Evolutionary conservation across 2,329 filamentous ascomycete species (phyloP).

Genomic region (Cercospora sp.): DNA sequence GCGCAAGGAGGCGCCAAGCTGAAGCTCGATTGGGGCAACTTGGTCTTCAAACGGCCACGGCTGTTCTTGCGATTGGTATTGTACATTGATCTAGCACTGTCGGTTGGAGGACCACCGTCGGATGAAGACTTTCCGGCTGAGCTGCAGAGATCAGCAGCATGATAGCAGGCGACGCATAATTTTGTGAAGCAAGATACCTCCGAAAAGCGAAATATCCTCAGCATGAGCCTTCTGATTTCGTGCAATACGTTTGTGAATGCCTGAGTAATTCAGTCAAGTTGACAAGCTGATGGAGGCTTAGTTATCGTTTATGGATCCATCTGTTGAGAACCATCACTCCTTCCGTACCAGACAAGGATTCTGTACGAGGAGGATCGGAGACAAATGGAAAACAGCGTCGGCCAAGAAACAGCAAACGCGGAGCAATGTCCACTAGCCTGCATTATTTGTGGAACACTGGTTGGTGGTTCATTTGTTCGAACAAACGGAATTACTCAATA

Average conservation of each 20-base stretch:
- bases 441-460: neutral
- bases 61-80: conserved; percentile 25
- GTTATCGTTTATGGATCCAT: neutral
- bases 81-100: conserved; percentile 27
- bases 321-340: neutral
- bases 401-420: neutral
- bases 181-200: neutral
- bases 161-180: neutral
- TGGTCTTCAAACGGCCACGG: conserved; percentile 28
- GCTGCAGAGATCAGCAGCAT: conserved; percentile 23
- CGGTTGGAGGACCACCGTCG: conserved; percentile 22
- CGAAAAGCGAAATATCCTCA: neutral
- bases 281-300: neutral
- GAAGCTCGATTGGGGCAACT: conserved; percentile 27
- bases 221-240: neutral
- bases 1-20: conserved; percentile 17
- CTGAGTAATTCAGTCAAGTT: neutral
- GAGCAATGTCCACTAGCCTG: neutral
- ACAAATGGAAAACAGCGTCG: neutral
- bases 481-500: conserved; percentile 9
- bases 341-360: neutral
- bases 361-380: neutral
- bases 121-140: conserved; percentile 28
- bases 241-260: neutral
- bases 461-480: neutral